Base-by-base conservation (phyloP, 148 eudicot species). In the Arctostaphylos glauca region DNA sequence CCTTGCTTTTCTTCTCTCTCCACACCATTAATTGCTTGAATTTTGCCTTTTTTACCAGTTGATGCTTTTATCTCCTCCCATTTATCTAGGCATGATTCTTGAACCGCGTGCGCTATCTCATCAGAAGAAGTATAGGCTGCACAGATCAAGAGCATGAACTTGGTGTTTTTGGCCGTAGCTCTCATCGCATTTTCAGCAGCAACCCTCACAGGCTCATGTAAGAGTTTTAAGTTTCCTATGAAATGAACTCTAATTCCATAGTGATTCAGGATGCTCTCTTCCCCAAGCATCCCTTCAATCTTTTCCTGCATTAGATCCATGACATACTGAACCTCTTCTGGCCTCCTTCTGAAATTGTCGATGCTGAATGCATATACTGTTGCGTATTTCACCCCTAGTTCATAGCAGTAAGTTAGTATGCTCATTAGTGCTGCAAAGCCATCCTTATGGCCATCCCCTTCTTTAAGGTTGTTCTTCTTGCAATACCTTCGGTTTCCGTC, bases 401-500 rank as follows among this genome's bases (percentile, higher is more conserved):
- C 89, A 70, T 88, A 86, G 81, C 87, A 84, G 15, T 83, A 86
- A 70, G 86, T 88, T 5, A 89, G 70, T 50, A 85, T 38, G 2
- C 84, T 73, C 83, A 86, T 77, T 3, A 88, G 86, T 41, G 88
- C 44, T 46, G 60, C 70, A 79, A 84, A 84, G 4, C 90, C 87
- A n/a, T 82, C 80, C 48, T 81, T 84, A 14, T 88, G 81, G 41
- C 90, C 86, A 25, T 76, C 79, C 56, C 56, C 80, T 64, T 77
- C 74, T 47, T 81, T 82, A 23, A 88, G 64, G n/a, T 86, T 86
- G 25, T 81, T 80, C 83, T 79, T 88, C 83, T 84, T 86, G 1
- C 88, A 87, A 78, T 86, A 86, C 77, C 88, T 86, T 48, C 90
- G 78, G 83, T 88, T 88, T 60, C 90, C 90, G 75, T 88, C 90